Evolutionary conservation across 768 basidiomycete genomes (phyloP).

Genomic region (Pisolithus microcarpus): DNA sequence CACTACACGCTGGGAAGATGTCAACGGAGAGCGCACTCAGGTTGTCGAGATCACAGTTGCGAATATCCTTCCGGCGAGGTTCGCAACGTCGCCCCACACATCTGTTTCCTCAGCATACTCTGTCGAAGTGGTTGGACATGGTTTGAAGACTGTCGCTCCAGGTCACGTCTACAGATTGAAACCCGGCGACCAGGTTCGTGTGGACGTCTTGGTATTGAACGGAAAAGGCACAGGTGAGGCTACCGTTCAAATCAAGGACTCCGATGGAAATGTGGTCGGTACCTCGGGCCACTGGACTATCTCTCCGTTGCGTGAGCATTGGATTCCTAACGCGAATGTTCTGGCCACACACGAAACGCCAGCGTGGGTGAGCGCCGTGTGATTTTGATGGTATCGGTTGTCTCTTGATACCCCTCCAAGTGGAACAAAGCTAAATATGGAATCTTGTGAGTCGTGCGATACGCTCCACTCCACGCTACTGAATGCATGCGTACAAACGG

Average conservation of each 20-base stretch:
- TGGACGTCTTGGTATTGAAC: slow-evolving; percentile 43
- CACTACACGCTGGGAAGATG: slow-evolving; percentile 39
- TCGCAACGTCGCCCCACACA: slow-evolving; percentile 17
- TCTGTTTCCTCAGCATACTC: slow-evolving; percentile 29
- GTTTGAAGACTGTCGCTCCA: slow-evolving; percentile 35
- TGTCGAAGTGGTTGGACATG: slow-evolving; percentile 32
- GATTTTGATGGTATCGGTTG: not conserved
- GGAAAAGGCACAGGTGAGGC: slow-evolving; percentile 22
- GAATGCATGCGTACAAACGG: not conserved
- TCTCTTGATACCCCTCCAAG: slow-evolving; percentile 18
- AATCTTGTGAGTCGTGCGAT: slow-evolving; percentile 39
- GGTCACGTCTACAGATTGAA: slow-evolving; percentile 42
- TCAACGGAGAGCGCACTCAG: slow-evolving; percentile 34
- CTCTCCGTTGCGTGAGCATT: slow-evolving; percentile 32
- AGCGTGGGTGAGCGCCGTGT: slow-evolving; percentile 37
- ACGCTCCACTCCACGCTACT: not conserved
- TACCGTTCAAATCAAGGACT: slow-evolving; percentile 27
- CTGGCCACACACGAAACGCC: slow-evolving; percentile 45
- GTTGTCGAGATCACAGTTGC: slow-evolving; percentile 45
- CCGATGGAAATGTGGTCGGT: slow-evolving; percentile 28
- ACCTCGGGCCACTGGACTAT: slow-evolving; percentile 33
- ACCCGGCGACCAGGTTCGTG: slow-evolving; percentile 42
- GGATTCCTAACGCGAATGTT: slow-evolving; percentile 31
- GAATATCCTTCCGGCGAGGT: slow-evolving; percentile 38
- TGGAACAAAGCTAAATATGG: slow-evolving; percentile 50